Evolutionary conservation across 2,329 filamentous ascomycete species (phyloP).

Genomic region (Rhinocladiella similis): DNA sequence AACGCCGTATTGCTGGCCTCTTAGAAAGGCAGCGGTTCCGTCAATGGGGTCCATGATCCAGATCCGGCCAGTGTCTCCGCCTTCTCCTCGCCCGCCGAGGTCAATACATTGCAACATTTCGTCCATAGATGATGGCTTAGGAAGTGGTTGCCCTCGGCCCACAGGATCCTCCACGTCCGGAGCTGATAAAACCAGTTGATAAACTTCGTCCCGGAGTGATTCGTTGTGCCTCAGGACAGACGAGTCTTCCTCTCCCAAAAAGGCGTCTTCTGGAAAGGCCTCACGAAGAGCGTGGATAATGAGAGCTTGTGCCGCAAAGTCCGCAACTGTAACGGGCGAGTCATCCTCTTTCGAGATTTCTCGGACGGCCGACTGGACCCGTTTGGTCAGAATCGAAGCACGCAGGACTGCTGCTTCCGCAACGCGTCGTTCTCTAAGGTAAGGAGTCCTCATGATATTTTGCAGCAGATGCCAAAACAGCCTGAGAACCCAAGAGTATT

Average conservation of each 20-base stretch:
- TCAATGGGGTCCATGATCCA: constrained; percentile 3
- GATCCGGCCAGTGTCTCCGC: not conserved
- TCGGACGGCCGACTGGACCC: not conserved
- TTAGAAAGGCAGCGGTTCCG: not conserved
- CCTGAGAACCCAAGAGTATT: no score
- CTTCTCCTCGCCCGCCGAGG: not conserved
- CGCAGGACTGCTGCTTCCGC: not conserved
- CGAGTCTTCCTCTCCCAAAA: not conserved
- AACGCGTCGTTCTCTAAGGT: not conserved
- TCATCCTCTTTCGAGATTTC: not conserved
- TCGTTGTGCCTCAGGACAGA: not conserved
- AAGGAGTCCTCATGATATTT: not conserved
- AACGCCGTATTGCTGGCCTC: not conserved
- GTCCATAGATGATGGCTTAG: no score
- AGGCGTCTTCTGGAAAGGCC: not conserved
- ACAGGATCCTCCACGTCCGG: no score
- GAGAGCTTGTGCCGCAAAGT: not conserved
- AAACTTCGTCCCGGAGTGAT: no score
- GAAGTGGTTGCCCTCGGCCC: no score
- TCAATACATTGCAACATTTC: no score
- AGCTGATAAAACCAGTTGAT: no score
- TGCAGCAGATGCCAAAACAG: no score
- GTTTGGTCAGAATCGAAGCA: not conserved
- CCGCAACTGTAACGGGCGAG: not conserved
- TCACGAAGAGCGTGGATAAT: not conserved